Percentiles rank a stretch among this genome's conserved stretches.
Conservation (phyloP, 192 early-diverging fungal species). For the Chytriomyces sp. region DNA sequence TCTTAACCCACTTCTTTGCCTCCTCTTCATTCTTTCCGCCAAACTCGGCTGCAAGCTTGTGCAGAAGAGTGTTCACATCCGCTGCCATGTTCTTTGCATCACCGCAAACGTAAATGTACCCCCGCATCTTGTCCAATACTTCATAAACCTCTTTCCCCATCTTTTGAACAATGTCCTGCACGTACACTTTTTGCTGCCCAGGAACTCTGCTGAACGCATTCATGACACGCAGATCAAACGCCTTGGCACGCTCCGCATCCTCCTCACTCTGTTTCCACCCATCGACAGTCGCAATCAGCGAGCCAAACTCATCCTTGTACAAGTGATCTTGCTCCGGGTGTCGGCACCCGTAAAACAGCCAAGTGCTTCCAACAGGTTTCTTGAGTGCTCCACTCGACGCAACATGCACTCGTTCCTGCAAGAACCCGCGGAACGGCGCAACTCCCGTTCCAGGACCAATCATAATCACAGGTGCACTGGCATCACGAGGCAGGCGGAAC, state of each 20-base stretch:
- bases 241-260: slow-evolving; percentile 47
- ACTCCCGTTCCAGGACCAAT: slow-evolving; percentile 99
- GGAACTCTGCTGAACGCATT: slow-evolving; percentile 89
- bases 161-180: slow-evolving; percentile 87
- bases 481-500: slow-evolving; percentile 89
- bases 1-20: slow-evolving; percentile 82
- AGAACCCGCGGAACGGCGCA: slow-evolving; percentile 96
- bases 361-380: slow-evolving; percentile 75
- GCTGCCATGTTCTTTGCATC: slow-evolving; percentile 97
- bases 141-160: slow-evolving; percentile 80
- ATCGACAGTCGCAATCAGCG: slow-evolving; percentile 53
- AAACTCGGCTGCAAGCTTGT: slow-evolving; percentile 66
- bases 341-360: slow-evolving; percentile 95
- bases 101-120: slow-evolving; percentile 43
- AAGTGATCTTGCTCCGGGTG: slow-evolving; percentile 85
- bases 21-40: slow-evolving; percentile 68
- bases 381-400: slow-evolving; percentile 59
- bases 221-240: slow-evolving; percentile 68
- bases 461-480: slow-evolving; percentile 87
- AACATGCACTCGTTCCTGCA: slow-evolving; percentile 80
- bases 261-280: slow-evolving; percentile 4
- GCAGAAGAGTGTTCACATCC: slow-evolving; percentile 77
- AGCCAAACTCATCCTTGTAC: slow-evolving; percentile 86
- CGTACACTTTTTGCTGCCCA: slow-evolving; percentile 86
- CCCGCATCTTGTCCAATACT: slow-evolving; percentile 69